phyloP scores from a whole-genome alignment of 805 yeast genomes.

The Zygoascus flipseniorum region DNA sequence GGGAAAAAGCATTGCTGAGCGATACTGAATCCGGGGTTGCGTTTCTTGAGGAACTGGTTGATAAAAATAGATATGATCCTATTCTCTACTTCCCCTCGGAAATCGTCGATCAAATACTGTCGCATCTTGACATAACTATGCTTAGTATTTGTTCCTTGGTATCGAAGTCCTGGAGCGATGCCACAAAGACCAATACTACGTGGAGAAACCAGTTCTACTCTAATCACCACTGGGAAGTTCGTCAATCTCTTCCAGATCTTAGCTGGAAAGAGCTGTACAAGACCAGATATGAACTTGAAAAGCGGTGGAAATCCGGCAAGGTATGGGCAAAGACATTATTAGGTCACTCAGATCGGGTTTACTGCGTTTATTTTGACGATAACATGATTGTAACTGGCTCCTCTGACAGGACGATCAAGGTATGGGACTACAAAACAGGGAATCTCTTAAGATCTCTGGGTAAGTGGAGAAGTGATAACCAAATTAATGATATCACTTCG shows the following conservation, averaged over 20 bases:
- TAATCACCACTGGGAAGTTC: conserved; percentile 11
- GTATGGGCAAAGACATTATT: conserved; percentile 15
- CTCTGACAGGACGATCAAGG: conserved; percentile 26
- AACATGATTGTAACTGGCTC: conserved; percentile 76
- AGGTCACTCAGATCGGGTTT: conserved; percentile 81
- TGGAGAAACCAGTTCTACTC: conserved; percentile 19
- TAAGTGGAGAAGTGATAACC: neutral
- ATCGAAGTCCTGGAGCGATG: conserved; percentile 15
- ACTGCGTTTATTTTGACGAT: conserved; percentile 70
- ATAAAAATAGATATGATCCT: conserved; percentile 6
- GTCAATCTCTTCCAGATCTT: conserved; percentile 11
- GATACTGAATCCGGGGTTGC: conserved; percentile 19
- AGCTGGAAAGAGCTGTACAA: conserved; percentile 21
- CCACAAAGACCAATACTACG: conserved; percentile 10
- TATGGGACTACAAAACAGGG: conserved; percentile 27
- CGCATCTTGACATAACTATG: conserved; percentile 12
- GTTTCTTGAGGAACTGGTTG: conserved; percentile 10
- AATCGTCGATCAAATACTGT: conserved; percentile 11
- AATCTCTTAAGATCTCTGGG: conserved; percentile 15
- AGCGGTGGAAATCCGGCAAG: conserved; percentile 22
- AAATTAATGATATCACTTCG: neutral
- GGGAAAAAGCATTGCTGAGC: conserved; percentile 1
- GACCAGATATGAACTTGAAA: conserved; percentile 19
- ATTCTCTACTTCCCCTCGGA: conserved; percentile 11
- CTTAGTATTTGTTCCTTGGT: conserved; percentile 16